Percentiles rank a stretch among this genome's conserved stretches.
phyloP scores from a whole-genome alignment of 2,329 filamentous ascomycete species.

The Dactylonectria macrodidyma region DNA sequence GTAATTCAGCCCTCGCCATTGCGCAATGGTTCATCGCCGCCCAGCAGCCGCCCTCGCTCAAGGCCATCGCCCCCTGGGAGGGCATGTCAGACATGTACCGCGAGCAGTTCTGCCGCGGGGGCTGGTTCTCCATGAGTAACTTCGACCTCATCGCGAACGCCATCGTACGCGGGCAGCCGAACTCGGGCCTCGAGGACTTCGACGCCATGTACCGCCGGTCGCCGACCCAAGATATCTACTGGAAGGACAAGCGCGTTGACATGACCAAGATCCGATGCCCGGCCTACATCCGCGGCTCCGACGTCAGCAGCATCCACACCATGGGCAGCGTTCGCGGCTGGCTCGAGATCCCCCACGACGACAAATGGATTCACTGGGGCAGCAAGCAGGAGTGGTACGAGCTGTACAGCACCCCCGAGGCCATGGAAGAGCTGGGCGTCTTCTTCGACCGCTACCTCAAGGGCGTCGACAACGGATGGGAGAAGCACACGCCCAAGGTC shows the following conservation, averaged over 20 bases:
- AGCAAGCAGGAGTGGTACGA: conserved; percentile 42
- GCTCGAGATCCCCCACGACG: conserved; percentile 38
- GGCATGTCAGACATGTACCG: conserved; percentile 22
- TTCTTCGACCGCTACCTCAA: conserved; percentile 44
- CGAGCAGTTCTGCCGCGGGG: conserved; percentile 33
- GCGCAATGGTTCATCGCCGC: conserved; percentile 42
- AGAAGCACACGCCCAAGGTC: conserved; percentile 37
- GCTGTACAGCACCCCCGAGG: conserved; percentile 20
- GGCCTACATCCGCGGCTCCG: conserved; percentile 37
- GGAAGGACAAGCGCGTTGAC: conserved; percentile 34
- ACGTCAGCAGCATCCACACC: conserved; percentile 43
- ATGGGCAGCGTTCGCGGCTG: conserved; percentile 42
- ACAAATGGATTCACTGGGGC: conserved; percentile 43
- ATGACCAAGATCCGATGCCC: conserved; percentile 38
- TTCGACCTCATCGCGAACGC: conserved; percentile 22
- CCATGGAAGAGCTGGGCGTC: conserved; percentile 23
- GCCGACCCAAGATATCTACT: conserved; percentile 7
- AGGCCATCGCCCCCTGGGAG: conserved; percentile 49
- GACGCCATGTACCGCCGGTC: conserved; percentile 25
- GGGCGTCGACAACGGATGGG: conserved; percentile 39
- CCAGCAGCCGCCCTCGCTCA: conserved; percentile 37
- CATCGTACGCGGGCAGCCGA: conserved; percentile 15
- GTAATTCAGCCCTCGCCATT: conserved; percentile 47
- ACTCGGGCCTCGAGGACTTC: conserved; percentile 16
- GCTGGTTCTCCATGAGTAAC: conserved; percentile 34